Evolutionary conservation across 345 rosid genomes (phyloP), one percentile per base, ranked within the genome.

Genomic region (Adansonia digitata): DNA sequence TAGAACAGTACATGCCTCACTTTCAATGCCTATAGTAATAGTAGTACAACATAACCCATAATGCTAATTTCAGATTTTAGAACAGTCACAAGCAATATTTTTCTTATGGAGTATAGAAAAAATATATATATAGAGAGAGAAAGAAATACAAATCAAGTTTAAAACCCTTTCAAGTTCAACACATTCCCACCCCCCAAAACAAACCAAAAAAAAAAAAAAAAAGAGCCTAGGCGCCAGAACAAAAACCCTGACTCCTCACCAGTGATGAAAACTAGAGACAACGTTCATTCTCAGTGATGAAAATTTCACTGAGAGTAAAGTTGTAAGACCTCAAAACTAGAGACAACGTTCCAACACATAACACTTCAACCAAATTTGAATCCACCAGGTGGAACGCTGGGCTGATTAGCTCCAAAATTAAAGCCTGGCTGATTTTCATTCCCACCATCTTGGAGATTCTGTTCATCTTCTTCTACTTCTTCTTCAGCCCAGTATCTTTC

Each of bases 401-500:
- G 81, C 74, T 81, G 90, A 78, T 80, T 83, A 62, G 71, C 79
- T 18, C 94, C 96, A 29, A 92, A 92, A 51, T 74, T 64, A 62
- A 92, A 87, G 29, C 43, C 80, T 49, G 79, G 90, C 66, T 81
- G 80, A 75, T 82, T 75, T 51, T 82, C 89, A 10, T 71, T 77
- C 48, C 49, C 81, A 13, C 80, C 82, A 51, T 78, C 93, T 62
- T 57, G 85, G 29, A 82, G 37, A 74, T 71, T 81, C 71, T 81
- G 85, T 12, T 84, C 89, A 46, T 84, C 94, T 20, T 82, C 94
- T 13, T 65, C 94, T 20, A 81, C 94, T 13, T 65, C 88, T 55
- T 84, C 95, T 81, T 92, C 97, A 9, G 90, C 84, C 97, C 97
- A 90, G 72, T 85, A 90, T 81, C 85, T 88, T 80, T 92, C 97